These are phyloP conservation scores for Penicillium sclerotiorum DNA, from an alignment of 2,329 filamentous ascomycete genomes.

Conservation along the genomic window DNA sequence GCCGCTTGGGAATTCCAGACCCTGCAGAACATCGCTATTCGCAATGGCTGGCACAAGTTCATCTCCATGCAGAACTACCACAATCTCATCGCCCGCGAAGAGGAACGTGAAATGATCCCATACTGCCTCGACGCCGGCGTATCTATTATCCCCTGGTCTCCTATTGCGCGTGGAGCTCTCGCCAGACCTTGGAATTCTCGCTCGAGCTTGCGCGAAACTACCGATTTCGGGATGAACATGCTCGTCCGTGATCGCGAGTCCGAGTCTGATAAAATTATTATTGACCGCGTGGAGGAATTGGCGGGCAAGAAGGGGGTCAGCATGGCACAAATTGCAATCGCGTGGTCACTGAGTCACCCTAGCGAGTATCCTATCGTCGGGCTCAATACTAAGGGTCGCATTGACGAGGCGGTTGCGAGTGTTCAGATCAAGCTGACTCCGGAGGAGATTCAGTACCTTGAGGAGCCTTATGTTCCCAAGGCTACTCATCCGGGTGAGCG, in stretches of 20 bases:
- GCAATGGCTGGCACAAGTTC: constrained; percentile 53
- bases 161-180: constrained; percentile 49
- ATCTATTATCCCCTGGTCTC: constrained; percentile 44
- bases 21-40: constrained; percentile 52
- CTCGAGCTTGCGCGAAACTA: constrained; percentile 47
- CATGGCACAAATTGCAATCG: constrained; percentile 67
- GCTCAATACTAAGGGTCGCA: constrained; percentile 59
- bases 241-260: constrained; percentile 46
- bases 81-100: constrained; percentile 51
- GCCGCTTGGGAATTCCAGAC: constrained; percentile 56
- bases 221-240: constrained; percentile 46
- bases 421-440: constrained; percentile 49
- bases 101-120: constrained; percentile 51
- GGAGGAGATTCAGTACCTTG: constrained; percentile 13
- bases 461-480: constrained; percentile 14
- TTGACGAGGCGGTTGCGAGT: constrained; percentile 62
- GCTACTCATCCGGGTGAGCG: constrained; percentile 3
- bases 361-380: constrained; percentile 64
- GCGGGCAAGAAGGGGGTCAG: constrained; percentile 60
- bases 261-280: constrained; percentile 56
- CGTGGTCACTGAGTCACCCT: constrained; percentile 61
- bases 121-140: constrained; percentile 43
- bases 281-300: constrained; percentile 60
- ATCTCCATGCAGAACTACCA: constrained; percentile 57
- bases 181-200: constrained; percentile 50